These are phyloP conservation scores for Pharus latifolius DNA, from an alignment of 176 grass and related monocot genomes.

Conservation along the genomic window DNA sequence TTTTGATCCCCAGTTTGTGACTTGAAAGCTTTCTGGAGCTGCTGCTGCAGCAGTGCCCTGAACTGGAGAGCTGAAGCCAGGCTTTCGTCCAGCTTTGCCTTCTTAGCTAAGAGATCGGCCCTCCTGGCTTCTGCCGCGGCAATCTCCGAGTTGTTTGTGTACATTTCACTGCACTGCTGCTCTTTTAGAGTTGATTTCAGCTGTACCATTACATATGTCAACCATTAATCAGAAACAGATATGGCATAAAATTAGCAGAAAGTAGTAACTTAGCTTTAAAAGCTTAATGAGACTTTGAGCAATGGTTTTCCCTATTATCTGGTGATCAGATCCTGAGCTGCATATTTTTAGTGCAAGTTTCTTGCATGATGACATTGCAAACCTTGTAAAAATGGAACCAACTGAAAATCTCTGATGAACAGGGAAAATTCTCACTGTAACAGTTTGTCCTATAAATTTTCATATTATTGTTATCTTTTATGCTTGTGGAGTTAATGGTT, in stretches of 20 bases:
- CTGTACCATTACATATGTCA: constrained; percentile 23
- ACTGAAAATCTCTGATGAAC: constrained; percentile 13
- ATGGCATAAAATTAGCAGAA: neutral
- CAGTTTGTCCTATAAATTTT: constrained; percentile 26
- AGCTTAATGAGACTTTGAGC: constrained; percentile 9
- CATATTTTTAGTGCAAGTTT: neutral
- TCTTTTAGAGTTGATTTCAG: constrained; percentile 50
- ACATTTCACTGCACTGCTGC: constrained; percentile 30
- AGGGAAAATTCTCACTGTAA: neutral
- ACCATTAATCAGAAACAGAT: neutral
- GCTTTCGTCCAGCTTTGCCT: constrained; percentile 51
- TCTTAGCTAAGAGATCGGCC: constrained; percentile 50
- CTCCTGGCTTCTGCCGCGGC: constrained; percentile 55
- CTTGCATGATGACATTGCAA: constrained; percentile 2
- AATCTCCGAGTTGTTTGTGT: constrained; percentile 38
- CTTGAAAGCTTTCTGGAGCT: constrained; percentile 55
- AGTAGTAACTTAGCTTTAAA: neutral
- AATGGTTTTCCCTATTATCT: neutral
- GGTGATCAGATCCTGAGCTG: constrained; percentile 6
- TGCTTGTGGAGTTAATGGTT: constrained; percentile 36
- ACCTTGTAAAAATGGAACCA: constrained; percentile 14
- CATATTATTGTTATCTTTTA: constrained; percentile 30
- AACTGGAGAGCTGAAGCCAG: constrained; percentile 37
- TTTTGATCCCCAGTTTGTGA: constrained; percentile 29
- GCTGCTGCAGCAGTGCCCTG: constrained; percentile 57